Conservation (phyloP, 495 filamentous ascomycete species). For the Annulohypoxylon nitens region DNA sequence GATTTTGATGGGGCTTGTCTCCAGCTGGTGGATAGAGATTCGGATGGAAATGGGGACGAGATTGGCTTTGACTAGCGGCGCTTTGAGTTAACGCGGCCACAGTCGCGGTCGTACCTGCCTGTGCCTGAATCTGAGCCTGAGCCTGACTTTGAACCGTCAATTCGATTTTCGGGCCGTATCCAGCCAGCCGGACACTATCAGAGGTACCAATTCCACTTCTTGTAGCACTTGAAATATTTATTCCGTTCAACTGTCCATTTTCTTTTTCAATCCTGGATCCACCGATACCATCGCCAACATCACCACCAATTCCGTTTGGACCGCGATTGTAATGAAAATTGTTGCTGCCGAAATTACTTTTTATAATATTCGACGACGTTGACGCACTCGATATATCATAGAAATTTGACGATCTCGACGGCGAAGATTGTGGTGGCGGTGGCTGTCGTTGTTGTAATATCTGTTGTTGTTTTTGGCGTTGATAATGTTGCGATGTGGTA, state of each 20-base stretch:
- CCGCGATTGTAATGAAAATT: constrained; percentile 29
- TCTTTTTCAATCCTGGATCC: constrained; percentile 2
- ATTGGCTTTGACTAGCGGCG: constrained; percentile 45
- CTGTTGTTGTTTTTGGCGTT: constrained; percentile 13
- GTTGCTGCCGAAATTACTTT: constrained; percentile 3
- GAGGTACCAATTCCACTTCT: constrained; percentile 15
- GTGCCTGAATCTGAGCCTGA: background rate
- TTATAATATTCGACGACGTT: background rate
- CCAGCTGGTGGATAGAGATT: constrained; percentile 25
- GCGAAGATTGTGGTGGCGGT: background rate
- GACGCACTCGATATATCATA: background rate
- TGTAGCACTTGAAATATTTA: background rate
- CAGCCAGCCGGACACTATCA: constrained; percentile 30
- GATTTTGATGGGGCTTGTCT: constrained; percentile 32
- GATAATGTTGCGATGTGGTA: constrained; percentile 18
- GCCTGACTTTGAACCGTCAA: constrained; percentile 6
- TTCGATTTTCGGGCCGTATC: constrained; percentile 43
- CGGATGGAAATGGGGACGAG: constrained; percentile 29
- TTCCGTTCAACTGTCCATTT: constrained; percentile 16
- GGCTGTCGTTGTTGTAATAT: constrained; percentile 1
- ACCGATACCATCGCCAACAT: constrained; percentile 17
- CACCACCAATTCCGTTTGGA: constrained; percentile 17
- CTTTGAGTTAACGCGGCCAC: constrained; percentile 38
- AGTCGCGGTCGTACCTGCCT: constrained; percentile 31
- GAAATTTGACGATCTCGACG: background rate